These are phyloP conservation scores for Magnusiomyces tetraspermus DNA, from an alignment of 1,139 yeast genomes.

Conservation along the genomic window DNA sequence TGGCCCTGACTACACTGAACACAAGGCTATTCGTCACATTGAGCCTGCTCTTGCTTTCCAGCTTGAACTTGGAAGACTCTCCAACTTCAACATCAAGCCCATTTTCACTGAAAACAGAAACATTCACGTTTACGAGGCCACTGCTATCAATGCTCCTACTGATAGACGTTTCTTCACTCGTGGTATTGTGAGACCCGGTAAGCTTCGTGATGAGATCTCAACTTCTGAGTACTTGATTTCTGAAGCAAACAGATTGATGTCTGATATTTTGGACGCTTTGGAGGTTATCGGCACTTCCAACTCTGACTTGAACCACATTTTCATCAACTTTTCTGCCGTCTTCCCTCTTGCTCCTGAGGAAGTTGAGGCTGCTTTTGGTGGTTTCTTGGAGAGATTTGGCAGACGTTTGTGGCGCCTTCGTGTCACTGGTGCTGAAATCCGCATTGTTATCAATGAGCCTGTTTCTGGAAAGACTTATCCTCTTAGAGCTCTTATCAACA, in stretches of 20 bases:
- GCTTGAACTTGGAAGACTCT: constrained; percentile 85
- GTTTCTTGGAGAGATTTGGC: constrained; percentile 95
- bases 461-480: constrained; percentile 80
- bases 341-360: constrained; percentile 91
- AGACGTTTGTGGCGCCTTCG: constrained; percentile 94
- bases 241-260: constrained; percentile 92
- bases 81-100: constrained; percentile 90
- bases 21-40: constrained; percentile 89
- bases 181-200: constrained; percentile 94
- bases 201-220: constrained; percentile 83
- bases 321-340: constrained; percentile 90
- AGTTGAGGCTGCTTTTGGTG: constrained; percentile 95
- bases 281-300: constrained; percentile 91
- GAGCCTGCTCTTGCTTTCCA: constrained; percentile 98
- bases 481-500: constrained; percentile 89
- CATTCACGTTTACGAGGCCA: constrained; percentile 93
- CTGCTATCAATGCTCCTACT: constrained; percentile 85
- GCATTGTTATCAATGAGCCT: constrained; percentile 91
- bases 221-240: constrained; percentile 90
- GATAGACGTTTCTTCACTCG: constrained; percentile 95
- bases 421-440: constrained; percentile 93
- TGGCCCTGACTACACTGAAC: constrained; percentile 66
- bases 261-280: constrained; percentile 87
- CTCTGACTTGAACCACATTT: constrained; percentile 92
- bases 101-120: constrained; percentile 95